Evolutionary conservation across 176 grass and related monocot genomes (phyloP).

Genomic region (Raddia distichophylla): DNA sequence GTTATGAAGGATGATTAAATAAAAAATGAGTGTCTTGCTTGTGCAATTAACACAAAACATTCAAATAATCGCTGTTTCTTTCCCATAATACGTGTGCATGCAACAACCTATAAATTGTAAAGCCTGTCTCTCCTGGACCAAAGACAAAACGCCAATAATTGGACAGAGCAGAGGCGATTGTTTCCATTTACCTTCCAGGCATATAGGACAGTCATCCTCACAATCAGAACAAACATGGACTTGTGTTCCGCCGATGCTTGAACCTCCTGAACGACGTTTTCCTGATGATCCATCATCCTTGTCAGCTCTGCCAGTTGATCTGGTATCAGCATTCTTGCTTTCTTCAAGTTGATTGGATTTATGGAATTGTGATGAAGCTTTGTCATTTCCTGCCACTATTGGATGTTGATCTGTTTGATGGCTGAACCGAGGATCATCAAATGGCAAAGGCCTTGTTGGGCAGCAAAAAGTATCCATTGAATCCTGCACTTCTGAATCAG

Average conservation of each 20-base stretch:
- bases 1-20: conserved; percentile 19
- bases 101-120: conserved; percentile 11
- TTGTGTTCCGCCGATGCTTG: conserved; percentile 9
- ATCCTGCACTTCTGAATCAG: conserved; percentile 30
- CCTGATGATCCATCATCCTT: conserved; percentile 34
- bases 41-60: neutral
- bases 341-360: conserved; percentile 33
- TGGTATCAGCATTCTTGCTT: conserved; percentile 35
- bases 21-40: conserved; percentile 1
- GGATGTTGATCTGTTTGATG: conserved; percentile 29
- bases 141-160: conserved; percentile 1
- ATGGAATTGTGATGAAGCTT: conserved; percentile 44
- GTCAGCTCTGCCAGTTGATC: conserved; percentile 33
- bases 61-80: neutral
- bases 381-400: conserved; percentile 30
- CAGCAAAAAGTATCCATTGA: conserved; percentile 54
- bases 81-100: neutral
- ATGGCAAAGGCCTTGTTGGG: conserved; percentile 77
- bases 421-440: conserved; percentile 64
- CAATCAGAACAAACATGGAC: conserved; percentile 40
- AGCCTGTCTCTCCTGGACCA: neutral
- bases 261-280: conserved; percentile 40
- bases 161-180: neutral
- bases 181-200: conserved; percentile 71
- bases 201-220: conserved; percentile 75